Conservation (phyloP, 768 basidiomycete genomes). For the Tephrocybe sp. region DNA sequence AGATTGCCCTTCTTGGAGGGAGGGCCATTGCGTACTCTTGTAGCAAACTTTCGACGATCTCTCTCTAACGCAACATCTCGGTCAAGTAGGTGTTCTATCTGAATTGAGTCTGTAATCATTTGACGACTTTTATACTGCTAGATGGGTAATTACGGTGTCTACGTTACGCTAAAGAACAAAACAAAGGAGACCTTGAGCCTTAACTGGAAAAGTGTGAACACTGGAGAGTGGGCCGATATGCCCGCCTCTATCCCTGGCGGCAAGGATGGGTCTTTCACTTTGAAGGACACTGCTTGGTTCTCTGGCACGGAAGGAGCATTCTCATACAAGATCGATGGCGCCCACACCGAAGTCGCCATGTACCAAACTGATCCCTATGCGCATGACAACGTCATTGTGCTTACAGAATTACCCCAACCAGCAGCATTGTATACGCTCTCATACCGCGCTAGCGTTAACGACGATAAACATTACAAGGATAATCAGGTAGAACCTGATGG, state of each 20-base stretch:
- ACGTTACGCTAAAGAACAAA: constrained; percentile 1
- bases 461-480: neutral
- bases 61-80: neutral
- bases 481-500: neutral
- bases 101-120: neutral
- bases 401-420: neutral
- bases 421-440: neutral
- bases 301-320: neutral
- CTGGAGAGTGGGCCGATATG: neutral
- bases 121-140: neutral
- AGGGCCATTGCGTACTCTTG: no score
- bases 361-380: neutral
- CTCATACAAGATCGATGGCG: neutral
- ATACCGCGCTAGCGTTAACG: neutral
- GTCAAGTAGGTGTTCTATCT: neutral
- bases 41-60: neutral
- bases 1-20: no score
- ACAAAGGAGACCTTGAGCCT: neutral
- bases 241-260: neutral
- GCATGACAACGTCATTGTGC: neutral
- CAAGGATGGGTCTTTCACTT: neutral
- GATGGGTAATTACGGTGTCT: neutral
- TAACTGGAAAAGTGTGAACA: neutral
- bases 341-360: neutral
- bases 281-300: neutral